phyloP scores from a whole-genome alignment of 2,329 filamentous ascomycete genomes.

The Talaromyces funiculosus region DNA sequence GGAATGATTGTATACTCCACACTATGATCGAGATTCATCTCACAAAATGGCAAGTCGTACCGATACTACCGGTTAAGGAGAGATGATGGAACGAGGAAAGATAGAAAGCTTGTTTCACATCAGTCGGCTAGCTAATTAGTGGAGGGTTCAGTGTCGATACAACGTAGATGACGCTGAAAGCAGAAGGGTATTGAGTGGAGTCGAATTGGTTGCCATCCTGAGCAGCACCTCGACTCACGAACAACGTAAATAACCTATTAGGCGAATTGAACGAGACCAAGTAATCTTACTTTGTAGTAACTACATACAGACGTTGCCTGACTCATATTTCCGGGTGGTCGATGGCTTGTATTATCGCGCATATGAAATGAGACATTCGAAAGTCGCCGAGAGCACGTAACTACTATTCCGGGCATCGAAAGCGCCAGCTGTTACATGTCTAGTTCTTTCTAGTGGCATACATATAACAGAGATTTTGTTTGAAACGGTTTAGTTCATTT shows the following conservation, averaged over 20 bases:
- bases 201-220: not conserved
- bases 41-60: not conserved
- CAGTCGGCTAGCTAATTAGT: not conserved
- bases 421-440: not conserved
- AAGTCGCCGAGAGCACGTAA: not conserved
- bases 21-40: not conserved
- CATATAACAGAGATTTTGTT: not conserved
- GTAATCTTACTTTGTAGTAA: not conserved
- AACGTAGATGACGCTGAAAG: too few species aligned
- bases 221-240: not conserved
- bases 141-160: not conserved
- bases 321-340: not conserved
- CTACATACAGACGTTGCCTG: not conserved
- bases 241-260: not conserved
- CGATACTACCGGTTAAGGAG: not conserved
- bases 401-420: not conserved
- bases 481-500: not conserved
- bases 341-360: not conserved
- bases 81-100: not conserved
- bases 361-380: not conserved
- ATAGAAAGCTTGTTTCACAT: not conserved
- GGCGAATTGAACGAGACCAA: not conserved
- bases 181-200: too few species aligned
- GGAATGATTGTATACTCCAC: not conserved
- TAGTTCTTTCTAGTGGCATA: not conserved